phyloP scores from a whole-genome alignment of 331 rosid species.

The Malus hybrid region DNA sequence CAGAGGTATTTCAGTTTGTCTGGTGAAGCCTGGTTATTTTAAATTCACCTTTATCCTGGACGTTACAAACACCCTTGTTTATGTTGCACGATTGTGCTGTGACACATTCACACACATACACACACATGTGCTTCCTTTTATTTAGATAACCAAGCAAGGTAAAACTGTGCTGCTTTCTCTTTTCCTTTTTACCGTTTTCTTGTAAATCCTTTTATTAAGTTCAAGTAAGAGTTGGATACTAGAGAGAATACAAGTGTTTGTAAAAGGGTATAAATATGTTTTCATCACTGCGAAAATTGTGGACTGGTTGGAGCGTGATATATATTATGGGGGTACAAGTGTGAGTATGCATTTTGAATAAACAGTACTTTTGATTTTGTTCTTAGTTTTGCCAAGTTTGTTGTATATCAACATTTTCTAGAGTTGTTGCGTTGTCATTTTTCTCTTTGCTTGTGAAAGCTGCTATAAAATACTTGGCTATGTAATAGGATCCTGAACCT shows the following conservation, averaged over 20 bases:
- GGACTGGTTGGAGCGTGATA: not conserved
- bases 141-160: not conserved
- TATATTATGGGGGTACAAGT: not conserved
- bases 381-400: not conserved
- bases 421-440: not conserved
- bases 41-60: not conserved
- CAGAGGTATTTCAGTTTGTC: constrained; percentile 52
- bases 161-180: not conserved
- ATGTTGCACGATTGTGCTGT: not conserved
- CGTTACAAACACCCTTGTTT: not conserved
- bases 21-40: not conserved
- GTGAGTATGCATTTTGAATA: not conserved
- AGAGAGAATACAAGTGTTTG: not conserved
- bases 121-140: not conserved
- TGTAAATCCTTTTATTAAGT: not conserved
- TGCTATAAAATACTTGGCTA: not conserved
- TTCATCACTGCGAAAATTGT: not conserved
- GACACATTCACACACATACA: no score
- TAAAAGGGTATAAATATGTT: not conserved
- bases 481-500: not conserved
- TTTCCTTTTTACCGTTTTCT: not conserved
- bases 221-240: not conserved
- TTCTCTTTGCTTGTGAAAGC: not conserved
- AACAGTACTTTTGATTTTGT: not conserved
- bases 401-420: not conserved